phyloP scores from a whole-genome alignment of 306 rosid species.

The Echinosophora koreensis region DNA sequence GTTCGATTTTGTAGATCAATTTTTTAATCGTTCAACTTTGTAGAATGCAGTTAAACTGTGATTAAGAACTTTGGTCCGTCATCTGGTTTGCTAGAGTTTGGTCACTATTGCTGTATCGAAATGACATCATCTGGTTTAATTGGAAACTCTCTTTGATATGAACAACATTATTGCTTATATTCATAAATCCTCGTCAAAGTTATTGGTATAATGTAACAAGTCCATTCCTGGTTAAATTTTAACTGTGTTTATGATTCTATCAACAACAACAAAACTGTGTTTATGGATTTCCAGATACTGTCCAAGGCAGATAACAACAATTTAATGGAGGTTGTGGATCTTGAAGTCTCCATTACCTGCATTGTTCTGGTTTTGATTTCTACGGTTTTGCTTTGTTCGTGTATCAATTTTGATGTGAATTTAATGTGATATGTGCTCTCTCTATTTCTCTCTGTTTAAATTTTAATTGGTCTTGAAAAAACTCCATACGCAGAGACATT shows the following conservation, averaged over 20 bases:
- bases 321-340: slow-evolving; percentile 89
- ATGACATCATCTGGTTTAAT: no score
- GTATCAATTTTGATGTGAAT: slow-evolving; percentile 41
- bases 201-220: neutral
- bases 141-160: no score
- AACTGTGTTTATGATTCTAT: no score
- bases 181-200: neutral
- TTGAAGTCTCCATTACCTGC: slow-evolving; percentile 80
- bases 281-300: slow-evolving; percentile 59
- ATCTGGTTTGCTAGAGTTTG: no score
- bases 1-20: no score
- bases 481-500: slow-evolving; percentile 46
- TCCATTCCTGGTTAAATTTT: neutral
- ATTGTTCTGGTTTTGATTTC: slow-evolving; percentile 35
- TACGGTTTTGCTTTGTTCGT: slow-evolving; percentile 34
- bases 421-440: slow-evolving; percentile 42
- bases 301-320: slow-evolving; percentile 82
- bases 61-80: no score
- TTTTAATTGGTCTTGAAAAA: slow-evolving; percentile 29
- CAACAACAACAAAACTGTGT: no score
- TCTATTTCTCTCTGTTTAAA: neutral
- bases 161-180: neutral
- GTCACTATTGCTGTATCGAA: no score
- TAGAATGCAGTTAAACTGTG: no score
- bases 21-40: no score